A percentile compares a stretch with the other conserved stretches of the same genome.
These are phyloP conservation scores for Paramecium pentaurelia DNA, from an alignment of 73 alveolate genomes.

Conservation along the genomic window DNA sequence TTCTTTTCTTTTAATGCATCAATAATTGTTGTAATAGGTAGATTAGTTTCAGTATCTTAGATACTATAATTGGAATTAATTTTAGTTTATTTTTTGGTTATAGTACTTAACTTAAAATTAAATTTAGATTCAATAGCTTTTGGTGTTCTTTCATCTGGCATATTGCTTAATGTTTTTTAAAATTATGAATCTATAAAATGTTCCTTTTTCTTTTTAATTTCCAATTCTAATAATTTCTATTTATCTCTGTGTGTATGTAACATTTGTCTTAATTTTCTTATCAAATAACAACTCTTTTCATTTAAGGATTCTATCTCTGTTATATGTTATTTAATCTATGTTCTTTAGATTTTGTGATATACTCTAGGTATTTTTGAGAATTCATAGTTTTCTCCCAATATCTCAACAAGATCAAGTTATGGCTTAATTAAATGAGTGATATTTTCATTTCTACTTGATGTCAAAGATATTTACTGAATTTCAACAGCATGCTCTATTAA, in stretches of 20 bases:
- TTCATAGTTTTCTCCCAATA: not conserved
- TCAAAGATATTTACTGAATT: not conserved
- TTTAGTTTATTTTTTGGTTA: not conserved
- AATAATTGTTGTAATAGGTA: not conserved
- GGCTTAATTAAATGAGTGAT: not conserved
- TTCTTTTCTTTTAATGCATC: not conserved
- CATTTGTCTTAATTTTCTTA: not conserved
- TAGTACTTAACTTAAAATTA: not conserved
- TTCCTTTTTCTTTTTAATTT: not conserved
- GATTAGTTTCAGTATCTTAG: not conserved
- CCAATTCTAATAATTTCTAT: not conserved
- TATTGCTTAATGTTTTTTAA: not conserved
- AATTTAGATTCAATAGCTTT: not conserved
- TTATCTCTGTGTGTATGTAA: not conserved
- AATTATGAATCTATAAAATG: not conserved
- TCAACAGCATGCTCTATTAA: not conserved
- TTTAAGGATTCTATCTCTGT: not conserved
- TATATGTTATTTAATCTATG: not conserved
- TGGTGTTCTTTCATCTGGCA: slow-evolving; percentile 2
- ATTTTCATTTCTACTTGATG: not conserved
- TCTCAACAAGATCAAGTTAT: not conserved
- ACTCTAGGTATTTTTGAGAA: not conserved
- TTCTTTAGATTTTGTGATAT: not conserved
- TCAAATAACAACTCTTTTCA: not conserved
- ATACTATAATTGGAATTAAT: not conserved